These are phyloP conservation scores for Kluyveromyces starmeri DNA, from an alignment of 805 yeast species.

Conservation along the genomic window DNA sequence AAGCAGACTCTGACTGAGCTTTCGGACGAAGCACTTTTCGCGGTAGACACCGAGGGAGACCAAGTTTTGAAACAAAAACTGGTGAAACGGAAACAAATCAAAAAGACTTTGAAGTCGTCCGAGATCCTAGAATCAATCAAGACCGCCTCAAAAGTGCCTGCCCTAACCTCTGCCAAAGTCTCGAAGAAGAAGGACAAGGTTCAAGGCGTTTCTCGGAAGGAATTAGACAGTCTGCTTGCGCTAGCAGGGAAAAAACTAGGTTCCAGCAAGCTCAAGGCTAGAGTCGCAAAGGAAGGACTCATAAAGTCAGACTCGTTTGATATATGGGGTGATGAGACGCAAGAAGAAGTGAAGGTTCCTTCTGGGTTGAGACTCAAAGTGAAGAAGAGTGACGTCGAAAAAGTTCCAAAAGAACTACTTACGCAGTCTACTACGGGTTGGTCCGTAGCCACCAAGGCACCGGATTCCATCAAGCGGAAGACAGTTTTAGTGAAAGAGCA, in stretches of 20 bases:
- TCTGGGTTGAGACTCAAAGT: constrained; percentile 24
- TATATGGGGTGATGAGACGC: constrained; percentile 52
- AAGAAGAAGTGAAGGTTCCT: constrained; percentile 16
- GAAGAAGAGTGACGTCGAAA: constrained; percentile 14
- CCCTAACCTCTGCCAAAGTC: constrained; percentile 35
- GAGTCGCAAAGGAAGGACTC: constrained; percentile 51
- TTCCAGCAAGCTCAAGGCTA: constrained; percentile 41
- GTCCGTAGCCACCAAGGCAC: constrained; percentile 44
- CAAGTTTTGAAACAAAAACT: constrained; percentile 33
- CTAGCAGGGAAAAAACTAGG: constrained; percentile 67
- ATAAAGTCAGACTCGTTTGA: constrained; percentile 46
- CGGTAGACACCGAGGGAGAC: constrained; percentile 62
- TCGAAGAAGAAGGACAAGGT: constrained; percentile 34
- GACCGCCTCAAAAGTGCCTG: constrained; percentile 65
- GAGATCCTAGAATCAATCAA: constrained; percentile 58
- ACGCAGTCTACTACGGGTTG: constrained; percentile 36
- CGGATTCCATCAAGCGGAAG: constrained; percentile 42
- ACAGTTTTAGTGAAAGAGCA: constrained; percentile 48
- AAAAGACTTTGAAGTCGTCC: constrained; percentile 43
- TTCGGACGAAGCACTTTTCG: constrained; percentile 26
- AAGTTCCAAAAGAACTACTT: constrained; percentile 34
- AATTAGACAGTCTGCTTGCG: constrained; percentile 57
- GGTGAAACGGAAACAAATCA: constrained; percentile 31
- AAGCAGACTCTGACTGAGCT: constrained; percentile 18
- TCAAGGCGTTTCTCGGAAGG: constrained; percentile 58